Conservation (phyloP, 306 rosid species). For the Aeschynomene evenia region DNA sequence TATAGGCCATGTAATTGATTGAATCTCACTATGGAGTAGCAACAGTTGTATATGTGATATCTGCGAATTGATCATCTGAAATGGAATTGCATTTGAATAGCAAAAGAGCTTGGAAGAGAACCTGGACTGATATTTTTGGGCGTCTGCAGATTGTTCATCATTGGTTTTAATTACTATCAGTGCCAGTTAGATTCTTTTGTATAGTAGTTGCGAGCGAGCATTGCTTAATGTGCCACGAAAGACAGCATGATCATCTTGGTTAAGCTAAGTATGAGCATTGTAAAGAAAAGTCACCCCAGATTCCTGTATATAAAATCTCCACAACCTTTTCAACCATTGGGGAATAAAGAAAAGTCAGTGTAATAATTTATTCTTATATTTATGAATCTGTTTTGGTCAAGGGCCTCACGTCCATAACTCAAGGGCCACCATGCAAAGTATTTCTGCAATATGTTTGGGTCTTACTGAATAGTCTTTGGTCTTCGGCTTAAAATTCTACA, state of each 20-base stretch:
- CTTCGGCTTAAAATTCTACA: too few species aligned
- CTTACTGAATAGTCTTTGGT: too few species aligned
- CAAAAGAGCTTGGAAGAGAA: conserved; percentile 16
- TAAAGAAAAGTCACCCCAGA: background rate
- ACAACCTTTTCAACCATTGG: background rate
- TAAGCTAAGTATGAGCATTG: conserved; percentile 13
- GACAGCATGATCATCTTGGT: conserved; percentile 9
- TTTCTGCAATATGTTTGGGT: too few species aligned
- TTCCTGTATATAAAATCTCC: conserved; percentile 27
- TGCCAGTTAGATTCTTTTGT: conserved; percentile 38
- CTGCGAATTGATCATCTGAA: conserved; percentile 36
- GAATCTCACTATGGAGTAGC: conserved; percentile 48
- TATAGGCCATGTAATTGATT: conserved; percentile 52
- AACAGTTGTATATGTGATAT: conserved; percentile 44
- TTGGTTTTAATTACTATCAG: conserved; percentile 27
- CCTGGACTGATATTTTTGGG: conserved; percentile 35
- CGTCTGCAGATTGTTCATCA: conserved; percentile 23
- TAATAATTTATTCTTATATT: too few species aligned
- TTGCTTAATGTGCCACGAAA: conserved; percentile 20
- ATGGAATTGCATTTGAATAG: conserved; percentile 32
- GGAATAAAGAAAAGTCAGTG: conserved; percentile 16
- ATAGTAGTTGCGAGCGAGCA: conserved; percentile 23
- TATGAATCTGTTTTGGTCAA: too few species aligned
- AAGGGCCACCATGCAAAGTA: too few species aligned
- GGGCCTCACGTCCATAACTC: too few species aligned